A percentile compares a stretch with the other conserved stretches of the same genome.
These are phyloP conservation scores for Tolypocladium nubicola DNA, from an alignment of 2,329 filamentous ascomycete species.

Conservation along the genomic window DNA sequence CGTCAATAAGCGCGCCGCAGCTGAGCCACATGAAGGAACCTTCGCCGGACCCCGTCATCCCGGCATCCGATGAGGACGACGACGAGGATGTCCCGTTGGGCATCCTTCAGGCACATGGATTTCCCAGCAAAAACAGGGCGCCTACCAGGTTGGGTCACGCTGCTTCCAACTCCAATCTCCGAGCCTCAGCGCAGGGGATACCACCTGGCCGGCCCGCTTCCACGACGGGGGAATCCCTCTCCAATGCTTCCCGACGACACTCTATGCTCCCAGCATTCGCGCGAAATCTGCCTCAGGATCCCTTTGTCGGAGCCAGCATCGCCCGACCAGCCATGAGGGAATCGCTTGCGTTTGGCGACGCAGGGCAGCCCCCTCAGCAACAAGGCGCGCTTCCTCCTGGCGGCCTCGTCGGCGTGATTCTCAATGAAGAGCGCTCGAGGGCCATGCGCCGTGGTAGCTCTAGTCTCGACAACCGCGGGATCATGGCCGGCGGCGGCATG, in stretches of 20 bases:
- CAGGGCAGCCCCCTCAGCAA: constrained; percentile 28
- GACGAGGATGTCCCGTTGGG: constrained; percentile 83
- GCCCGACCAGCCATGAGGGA: constrained; percentile 65
- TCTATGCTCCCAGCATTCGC: constrained; percentile 69
- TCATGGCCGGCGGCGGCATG: constrained; percentile 21
- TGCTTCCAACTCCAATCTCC: constrained; percentile 62
- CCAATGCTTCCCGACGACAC: constrained; percentile 16
- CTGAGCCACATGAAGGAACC: constrained; percentile 29
- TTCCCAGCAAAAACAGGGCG: constrained; percentile 67
- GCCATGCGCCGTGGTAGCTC: constrained; percentile 72
- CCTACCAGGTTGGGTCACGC: constrained; percentile 56
- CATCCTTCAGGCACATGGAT: constrained; percentile 81
- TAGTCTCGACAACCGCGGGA: constrained; percentile 43
- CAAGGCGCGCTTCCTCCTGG: constrained; percentile 46
- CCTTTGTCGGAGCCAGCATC: constrained; percentile 70
- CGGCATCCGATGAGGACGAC: constrained; percentile 68
- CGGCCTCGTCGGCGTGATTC: constrained; percentile 80
- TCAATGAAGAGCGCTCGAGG: constrained; percentile 68
- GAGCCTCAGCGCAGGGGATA: constrained; percentile 37
- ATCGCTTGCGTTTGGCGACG: constrained; percentile 59
- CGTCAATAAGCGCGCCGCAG: constrained; percentile 54
- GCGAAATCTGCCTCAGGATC: constrained; percentile 70
- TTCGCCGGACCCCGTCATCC: constrained; percentile 28
- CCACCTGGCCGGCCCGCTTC: constrained; percentile 45
- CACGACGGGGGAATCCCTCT: constrained; percentile 38